Percentiles rank a stretch among this genome's conserved stretches.
These are phyloP conservation scores for Apophysomyces sp. DNA, from an alignment of 371 early-diverging fungal genomes.

Conservation along the genomic window DNA sequence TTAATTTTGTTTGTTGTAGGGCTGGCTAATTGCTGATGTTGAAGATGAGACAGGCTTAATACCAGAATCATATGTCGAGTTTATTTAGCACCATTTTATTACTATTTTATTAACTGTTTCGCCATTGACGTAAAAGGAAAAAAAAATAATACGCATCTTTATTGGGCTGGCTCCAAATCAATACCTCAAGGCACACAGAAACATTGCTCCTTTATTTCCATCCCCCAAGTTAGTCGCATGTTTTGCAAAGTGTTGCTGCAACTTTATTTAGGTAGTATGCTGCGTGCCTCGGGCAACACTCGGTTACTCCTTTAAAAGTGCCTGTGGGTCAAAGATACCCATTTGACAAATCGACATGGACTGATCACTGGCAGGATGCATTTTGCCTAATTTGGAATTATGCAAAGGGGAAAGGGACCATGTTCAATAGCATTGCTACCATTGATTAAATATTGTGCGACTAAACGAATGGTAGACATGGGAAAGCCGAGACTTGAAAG, in stretches of 20 bases:
- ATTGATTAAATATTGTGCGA: no score
- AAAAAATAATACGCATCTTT: conserved; percentile 1
- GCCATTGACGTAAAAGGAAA: background rate
- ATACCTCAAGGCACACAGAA: background rate
- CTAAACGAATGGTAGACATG: no score
- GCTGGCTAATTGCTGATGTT: conserved; percentile 74
- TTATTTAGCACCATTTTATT: conserved; percentile 16
- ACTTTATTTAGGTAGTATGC: background rate
- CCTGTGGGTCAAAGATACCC: background rate
- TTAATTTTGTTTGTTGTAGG: conserved; percentile 26
- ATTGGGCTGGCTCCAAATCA: conserved; percentile 1
- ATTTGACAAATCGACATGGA: background rate
- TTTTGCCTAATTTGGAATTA: background rate
- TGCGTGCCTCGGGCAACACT: background rate
- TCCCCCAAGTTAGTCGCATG: background rate
- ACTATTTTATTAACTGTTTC: background rate
- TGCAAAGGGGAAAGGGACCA: background rate
- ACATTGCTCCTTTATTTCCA: background rate
- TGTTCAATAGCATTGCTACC: no score
- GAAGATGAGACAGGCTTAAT: conserved; percentile 64
- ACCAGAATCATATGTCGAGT: conserved; percentile 74
- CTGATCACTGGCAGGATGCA: background rate
- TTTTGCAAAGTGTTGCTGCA: background rate
- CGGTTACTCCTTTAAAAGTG: background rate
- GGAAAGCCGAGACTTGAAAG: no score